Conservation (phyloP, 768 basidiomycete species). For the Auricularia auricula-judae region DNA sequence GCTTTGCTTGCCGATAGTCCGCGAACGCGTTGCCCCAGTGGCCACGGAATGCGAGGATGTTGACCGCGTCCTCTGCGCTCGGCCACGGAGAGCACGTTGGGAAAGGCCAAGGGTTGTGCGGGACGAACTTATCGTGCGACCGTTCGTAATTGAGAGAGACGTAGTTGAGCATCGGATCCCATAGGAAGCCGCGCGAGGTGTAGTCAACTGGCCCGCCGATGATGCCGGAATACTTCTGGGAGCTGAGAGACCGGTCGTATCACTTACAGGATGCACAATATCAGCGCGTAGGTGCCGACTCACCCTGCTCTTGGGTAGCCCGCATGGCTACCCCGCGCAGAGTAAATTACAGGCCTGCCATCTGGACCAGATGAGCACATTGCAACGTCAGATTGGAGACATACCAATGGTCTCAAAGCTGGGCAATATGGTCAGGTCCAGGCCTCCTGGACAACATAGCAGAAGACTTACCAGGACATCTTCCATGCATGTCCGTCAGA, state of each 20-base stretch:
- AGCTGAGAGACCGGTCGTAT: neutral
- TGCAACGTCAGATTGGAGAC: neutral
- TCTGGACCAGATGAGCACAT: neutral
- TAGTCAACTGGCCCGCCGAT: neutral
- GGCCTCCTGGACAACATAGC: too few relatives aligned
- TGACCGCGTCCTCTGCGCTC: neutral
- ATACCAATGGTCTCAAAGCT: neutral
- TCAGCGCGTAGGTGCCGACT: neutral
- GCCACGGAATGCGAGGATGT: neutral
- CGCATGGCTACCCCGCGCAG: neutral
- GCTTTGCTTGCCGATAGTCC: neutral
- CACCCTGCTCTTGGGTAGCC: neutral
- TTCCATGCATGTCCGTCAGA: conserved; percentile 17
- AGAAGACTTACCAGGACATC: neutral
- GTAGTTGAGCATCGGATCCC: neutral
- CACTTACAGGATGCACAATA: neutral
- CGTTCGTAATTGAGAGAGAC: neutral
- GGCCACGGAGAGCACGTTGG: neutral
- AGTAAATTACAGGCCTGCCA: neutral
- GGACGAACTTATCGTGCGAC: neutral
- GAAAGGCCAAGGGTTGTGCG: neutral
- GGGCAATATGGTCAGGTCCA: too few relatives aligned
- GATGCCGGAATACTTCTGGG: neutral
- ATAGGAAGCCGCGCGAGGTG: neutral
- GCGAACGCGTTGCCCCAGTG: neutral